These are phyloP conservation scores for Myxozyma neglecta DNA, from an alignment of 805 yeast genomes.

Conservation along the genomic window DNA sequence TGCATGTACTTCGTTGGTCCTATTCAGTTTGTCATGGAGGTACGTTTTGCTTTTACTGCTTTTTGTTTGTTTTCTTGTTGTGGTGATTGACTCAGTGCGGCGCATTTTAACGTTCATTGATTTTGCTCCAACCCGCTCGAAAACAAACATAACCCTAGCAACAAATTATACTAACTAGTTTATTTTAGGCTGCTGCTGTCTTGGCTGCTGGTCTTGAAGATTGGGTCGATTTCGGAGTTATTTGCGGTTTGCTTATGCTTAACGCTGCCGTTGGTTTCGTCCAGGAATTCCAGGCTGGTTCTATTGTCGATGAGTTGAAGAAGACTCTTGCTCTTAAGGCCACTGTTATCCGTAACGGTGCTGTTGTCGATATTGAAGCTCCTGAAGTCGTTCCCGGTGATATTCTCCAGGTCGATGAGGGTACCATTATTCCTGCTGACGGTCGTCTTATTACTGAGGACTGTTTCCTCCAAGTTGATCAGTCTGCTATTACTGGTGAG, in stretches of 20 bases:
- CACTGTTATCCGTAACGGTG: constrained; percentile 79
- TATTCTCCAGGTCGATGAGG: constrained; percentile 86
- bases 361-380: constrained; percentile 70
- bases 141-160: not conserved
- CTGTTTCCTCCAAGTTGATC: constrained; percentile 87
- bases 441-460: constrained; percentile 87
- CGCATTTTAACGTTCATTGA: not conserved
- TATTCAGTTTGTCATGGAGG: constrained; percentile 92
- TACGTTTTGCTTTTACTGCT: constrained; percentile 2
- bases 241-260: constrained; percentile 78
- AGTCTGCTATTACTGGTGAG: constrained; percentile 97
- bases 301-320: constrained; percentile 94
- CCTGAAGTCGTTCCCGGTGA: constrained; percentile 94
- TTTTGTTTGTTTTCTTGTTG: not conserved
- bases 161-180: not conserved
- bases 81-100: not conserved
- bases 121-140: not conserved
- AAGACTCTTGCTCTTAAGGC: constrained; percentile 93
- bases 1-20: constrained; percentile 90
- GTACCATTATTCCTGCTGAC: constrained; percentile 90
- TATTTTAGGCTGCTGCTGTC: constrained; percentile 72
- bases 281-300: constrained; percentile 98
- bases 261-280: constrained; percentile 94
- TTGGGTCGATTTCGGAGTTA: constrained; percentile 99
- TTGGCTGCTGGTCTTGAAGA: constrained; percentile 95